phyloP scores from a whole-genome alignment of 768 basidiomycete genomes.

The Lactarius hengduanensis region DNA sequence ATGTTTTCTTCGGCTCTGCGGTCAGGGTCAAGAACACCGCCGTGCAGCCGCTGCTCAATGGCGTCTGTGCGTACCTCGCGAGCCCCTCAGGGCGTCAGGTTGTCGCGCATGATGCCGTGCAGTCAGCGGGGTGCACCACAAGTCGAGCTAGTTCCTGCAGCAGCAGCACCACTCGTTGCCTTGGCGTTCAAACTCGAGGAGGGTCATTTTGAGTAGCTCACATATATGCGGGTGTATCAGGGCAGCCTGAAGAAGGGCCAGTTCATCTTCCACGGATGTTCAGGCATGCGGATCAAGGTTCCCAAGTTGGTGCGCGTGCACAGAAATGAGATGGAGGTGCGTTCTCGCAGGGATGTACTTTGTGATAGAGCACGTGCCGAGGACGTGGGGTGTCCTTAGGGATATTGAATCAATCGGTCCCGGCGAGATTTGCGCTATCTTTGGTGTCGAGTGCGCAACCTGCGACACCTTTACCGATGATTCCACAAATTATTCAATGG shows the following conservation, averaged over 20 bases:
- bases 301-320: constrained; percentile 97
- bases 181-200: constrained; percentile 99
- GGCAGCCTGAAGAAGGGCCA: constrained; percentile 85
- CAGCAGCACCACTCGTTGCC: constrained; percentile 80
- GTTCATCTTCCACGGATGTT: constrained; percentile 87
- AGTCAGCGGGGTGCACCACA: constrained; percentile 60
- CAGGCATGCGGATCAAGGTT: constrained; percentile 96
- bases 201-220: constrained; percentile 94
- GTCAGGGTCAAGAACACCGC: constrained; percentile 84
- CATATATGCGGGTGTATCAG: constrained; percentile 98
- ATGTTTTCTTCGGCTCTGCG: constrained; percentile 98
- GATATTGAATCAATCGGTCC: constrained; percentile 93
- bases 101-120: constrained; percentile 79
- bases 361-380: neutral
- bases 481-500: constrained; percentile 89
- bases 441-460: constrained; percentile 96
- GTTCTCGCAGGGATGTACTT: constrained; percentile 23
- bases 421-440: constrained; percentile 99
- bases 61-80: constrained; percentile 90
- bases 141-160: constrained; percentile 77
- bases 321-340: constrained; percentile 97
- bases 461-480: constrained; percentile 98
- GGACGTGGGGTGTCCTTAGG: constrained; percentile 40
- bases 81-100: constrained; percentile 78
- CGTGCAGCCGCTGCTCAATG: constrained; percentile 91